These are phyloP conservation scores for Termitomyces eurrhizus DNA, from an alignment of 768 basidiomycete genomes.

Conservation along the genomic window DNA sequence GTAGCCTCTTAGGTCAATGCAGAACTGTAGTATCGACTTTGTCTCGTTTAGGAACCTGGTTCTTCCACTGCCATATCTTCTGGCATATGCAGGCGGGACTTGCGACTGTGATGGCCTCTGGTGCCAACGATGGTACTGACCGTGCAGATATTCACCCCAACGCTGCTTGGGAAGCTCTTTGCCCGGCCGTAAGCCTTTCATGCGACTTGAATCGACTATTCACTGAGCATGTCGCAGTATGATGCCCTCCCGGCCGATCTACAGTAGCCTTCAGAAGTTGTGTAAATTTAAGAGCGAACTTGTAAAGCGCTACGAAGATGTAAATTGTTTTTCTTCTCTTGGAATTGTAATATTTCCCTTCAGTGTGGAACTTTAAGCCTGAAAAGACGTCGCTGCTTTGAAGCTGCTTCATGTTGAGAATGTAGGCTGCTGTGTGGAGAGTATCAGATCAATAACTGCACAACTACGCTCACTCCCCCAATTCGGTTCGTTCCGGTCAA, in stretches of 20 bases:
- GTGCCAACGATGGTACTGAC: slow-evolving; percentile 2
- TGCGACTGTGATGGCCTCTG: slow-evolving; percentile 17
- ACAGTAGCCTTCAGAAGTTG: neutral
- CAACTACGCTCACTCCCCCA: neutral
- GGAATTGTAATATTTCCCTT: neutral
- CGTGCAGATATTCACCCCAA: slow-evolving; percentile 12
- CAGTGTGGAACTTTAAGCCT: neutral
- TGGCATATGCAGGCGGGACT: slow-evolving; percentile 20
- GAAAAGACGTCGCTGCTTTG: no score
- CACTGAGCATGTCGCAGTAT: neutral
- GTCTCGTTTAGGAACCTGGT: slow-evolving; percentile 19
- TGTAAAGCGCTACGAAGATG: neutral
- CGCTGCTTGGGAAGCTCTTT: slow-evolving; percentile 16
- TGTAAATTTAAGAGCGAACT: neutral
- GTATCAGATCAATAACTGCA: neutral
- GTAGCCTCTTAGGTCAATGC: neutral
- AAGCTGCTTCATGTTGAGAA: neutral
- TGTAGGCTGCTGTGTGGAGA: neutral
- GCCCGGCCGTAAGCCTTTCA: slow-evolving; percentile 7
- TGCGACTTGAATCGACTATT: neutral
- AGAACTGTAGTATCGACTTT: neutral
- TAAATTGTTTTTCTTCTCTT: neutral
- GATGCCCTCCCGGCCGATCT: slow-evolving; percentile 4
- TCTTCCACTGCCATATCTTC: slow-evolving; percentile 28
- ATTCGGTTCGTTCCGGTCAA: neutral